Percentiles rank a stretch among this genome's conserved stretches.
phyloP scores from a whole-genome alignment of 139 green algal genomes.

The Haematococcus lacustris region DNA sequence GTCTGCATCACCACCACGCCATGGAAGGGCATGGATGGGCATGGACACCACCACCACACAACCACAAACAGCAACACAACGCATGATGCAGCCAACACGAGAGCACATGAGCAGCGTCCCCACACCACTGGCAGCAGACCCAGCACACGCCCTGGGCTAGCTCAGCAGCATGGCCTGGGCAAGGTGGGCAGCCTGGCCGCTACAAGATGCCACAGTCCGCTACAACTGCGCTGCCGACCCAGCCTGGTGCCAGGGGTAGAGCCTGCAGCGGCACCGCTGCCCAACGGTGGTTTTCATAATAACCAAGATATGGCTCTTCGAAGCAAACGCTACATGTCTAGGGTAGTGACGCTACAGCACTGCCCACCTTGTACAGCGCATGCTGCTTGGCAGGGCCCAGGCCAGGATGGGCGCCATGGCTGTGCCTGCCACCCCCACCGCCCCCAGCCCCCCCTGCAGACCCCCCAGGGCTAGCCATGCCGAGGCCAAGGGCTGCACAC shows the following conservation, averaged over 20 bases:
- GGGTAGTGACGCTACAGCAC: too few species aligned
- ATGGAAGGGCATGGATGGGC: too few species aligned
- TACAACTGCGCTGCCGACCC: too few species aligned
- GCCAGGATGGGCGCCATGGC: too few species aligned
- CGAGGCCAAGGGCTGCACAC: too few species aligned
- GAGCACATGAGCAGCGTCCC: neutral
- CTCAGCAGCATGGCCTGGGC: neutral
- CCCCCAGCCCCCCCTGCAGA: too few species aligned
- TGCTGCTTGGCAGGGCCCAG: slow-evolving; percentile 1
- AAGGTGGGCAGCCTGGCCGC: neutral
- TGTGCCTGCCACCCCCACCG: too few species aligned
- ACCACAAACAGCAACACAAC: too few species aligned
- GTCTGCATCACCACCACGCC: slow-evolving; percentile 70
- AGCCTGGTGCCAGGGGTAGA: neutral
- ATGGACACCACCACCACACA: too few species aligned
- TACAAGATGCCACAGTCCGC: too few species aligned
- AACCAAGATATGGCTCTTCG: neutral
- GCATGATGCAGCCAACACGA: slow-evolving; percentile 4
- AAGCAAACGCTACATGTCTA: too few species aligned
- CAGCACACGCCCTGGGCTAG: neutral
- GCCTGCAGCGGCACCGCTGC: neutral
- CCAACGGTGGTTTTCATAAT: neutral
- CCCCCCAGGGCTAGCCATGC: too few species aligned
- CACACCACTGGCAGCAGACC: neutral
- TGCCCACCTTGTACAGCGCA: slow-evolving; percentile 1